These are phyloP conservation scores for Akebia trifoliata DNA, from an alignment of 164 flowering plant genomes.

Conservation along the genomic window DNA sequence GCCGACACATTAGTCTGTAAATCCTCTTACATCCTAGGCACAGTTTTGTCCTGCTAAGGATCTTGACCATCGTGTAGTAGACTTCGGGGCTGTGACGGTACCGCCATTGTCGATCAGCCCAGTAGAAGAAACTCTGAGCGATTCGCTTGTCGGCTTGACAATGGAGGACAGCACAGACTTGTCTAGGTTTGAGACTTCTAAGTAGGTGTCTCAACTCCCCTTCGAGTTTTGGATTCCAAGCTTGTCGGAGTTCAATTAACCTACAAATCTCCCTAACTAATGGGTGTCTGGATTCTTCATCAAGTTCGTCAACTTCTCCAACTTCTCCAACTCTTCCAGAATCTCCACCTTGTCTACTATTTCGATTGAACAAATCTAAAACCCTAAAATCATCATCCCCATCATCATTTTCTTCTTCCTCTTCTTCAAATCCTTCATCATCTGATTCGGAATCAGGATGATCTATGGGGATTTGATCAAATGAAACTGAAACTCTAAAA, in stretches of 20 bases:
- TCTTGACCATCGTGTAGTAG: slow-evolving; percentile 68
- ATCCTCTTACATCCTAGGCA: slow-evolving; percentile 75
- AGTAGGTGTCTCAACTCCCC: slow-evolving; percentile 52
- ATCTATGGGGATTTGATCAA: slow-evolving; percentile 12
- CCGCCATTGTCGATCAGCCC: slow-evolving; percentile 92
- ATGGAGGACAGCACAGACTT: slow-evolving; percentile 71
- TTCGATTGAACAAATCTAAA: slow-evolving; percentile 29
- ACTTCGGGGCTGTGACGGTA: slow-evolving; percentile 66
- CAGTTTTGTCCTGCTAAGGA: slow-evolving; percentile 76
- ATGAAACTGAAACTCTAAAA: slow-evolving; percentile 15
- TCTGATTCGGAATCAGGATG: slow-evolving; percentile 21
- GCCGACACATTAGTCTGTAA: slow-evolving; percentile 63
- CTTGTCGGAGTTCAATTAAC: slow-evolving; percentile 41
- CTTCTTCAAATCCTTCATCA: slow-evolving; percentile 24
- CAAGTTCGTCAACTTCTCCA: slow-evolving; percentile 25
- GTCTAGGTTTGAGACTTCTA: slow-evolving; percentile 70
- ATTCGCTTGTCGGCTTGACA: slow-evolving; percentile 59
- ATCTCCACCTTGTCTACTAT: slow-evolving; percentile 11
- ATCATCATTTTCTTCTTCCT: slow-evolving; percentile 18
- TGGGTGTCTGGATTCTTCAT: slow-evolving; percentile 56
- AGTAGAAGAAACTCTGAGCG: slow-evolving; percentile 77
- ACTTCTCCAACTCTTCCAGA: slow-evolving; percentile 1
- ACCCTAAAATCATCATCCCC: slow-evolving; percentile 35
- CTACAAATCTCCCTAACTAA: slow-evolving; percentile 71
- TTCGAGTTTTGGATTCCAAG: slow-evolving; percentile 71